Evolutionary conservation across 176 grass and related monocot genomes (phyloP), one percentile per base, ranked within the genome.

Genomic region (Thinopyrum elongatum): DNA sequence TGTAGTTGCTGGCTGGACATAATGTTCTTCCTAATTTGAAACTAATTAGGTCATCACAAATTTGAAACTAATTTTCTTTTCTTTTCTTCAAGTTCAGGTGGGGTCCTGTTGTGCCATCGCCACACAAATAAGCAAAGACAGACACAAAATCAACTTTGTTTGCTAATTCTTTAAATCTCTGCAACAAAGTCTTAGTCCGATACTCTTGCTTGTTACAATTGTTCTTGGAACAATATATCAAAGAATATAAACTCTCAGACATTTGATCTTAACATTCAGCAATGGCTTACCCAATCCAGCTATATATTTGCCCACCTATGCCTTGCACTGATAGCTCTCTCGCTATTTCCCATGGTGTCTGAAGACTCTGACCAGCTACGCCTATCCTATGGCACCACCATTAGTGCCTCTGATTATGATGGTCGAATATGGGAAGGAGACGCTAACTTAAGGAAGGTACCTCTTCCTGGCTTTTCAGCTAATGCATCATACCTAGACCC

Each of bases 341-440:
- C 39, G 33, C 55, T 73, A 2, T 10, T 53, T 3, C 26, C 22
- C 17, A 5, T 42, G 41, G 19, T 74, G 6, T 74, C 35, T 22
- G 84, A 28, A 36, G 76, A 26, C 35, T 60, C 86, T 39, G 63
- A 38, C 33, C 42, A 88, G 7, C 63, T 93, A 7, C 76, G 84
- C 13, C 65, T 93, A 14, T 85, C 78, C 22, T 93, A 88, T 55
- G 91, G 91, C 1, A 16, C 80, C 34, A 84, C 80, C 14, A 76
- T 44, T 17, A 31, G 12, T 31, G 25, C 10, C 15, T 59, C 0
- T 49, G 88, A 85, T 51, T 14, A 6, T 10, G 62, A 90, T 36
- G 46, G 22, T 23, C 83, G 74, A 3, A 78, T 10, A 51, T 93
- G 88, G 91, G 74, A 28, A 7, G 87, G 80, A 3, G 87, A 93